Conservation (phyloP, 139 green algal species). For the Pedinophyceae sp. region DNA sequence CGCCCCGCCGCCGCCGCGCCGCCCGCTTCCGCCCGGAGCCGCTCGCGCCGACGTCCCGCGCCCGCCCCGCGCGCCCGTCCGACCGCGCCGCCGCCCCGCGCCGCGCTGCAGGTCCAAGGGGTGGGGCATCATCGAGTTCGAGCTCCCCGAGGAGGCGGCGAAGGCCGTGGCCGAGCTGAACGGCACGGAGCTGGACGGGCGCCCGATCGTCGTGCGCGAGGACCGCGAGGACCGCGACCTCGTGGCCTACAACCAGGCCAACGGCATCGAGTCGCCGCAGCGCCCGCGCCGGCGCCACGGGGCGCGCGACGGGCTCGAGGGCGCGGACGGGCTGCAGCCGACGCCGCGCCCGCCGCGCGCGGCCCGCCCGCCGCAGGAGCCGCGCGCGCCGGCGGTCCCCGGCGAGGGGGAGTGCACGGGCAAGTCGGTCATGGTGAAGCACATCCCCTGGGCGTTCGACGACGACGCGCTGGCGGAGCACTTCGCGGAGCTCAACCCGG, state of each 20-base stretch:
- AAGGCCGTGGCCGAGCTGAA: constrained; percentile 57
- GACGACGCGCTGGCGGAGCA: constrained; percentile 61
- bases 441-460: constrained; percentile 74
- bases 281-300: not conserved
- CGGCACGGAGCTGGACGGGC: constrained; percentile 61
- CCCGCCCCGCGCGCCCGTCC: too few species aligned
- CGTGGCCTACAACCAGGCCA: constrained; percentile 50
- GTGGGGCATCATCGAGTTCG: constrained; percentile 86
- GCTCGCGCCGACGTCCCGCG: too few species aligned
- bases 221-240: constrained; percentile 87
- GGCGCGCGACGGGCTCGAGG: not conserved
- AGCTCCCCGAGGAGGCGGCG: constrained; percentile 59
- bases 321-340: not conserved
- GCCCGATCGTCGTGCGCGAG: constrained; percentile 78
- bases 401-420: constrained; percentile 29
- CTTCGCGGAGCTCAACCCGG: constrained; percentile 46
- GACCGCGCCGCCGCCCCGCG: too few species aligned
- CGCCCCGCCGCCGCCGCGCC: too few species aligned
- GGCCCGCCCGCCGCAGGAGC: constrained; percentile 1
- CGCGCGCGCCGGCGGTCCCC: constrained; percentile 9
- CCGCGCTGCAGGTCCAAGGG: constrained; percentile 87
- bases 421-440: constrained; percentile 65
- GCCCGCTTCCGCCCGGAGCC: too few species aligned
- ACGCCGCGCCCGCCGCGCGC: constrained; percentile 7
- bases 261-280: constrained; percentile 8